A percentile compares a stretch with the other conserved stretches of the same genome.
Evolutionary conservation across 352 stramenopile genomes (phyloP).

Genomic region (Blastocystis sp.): DNA sequence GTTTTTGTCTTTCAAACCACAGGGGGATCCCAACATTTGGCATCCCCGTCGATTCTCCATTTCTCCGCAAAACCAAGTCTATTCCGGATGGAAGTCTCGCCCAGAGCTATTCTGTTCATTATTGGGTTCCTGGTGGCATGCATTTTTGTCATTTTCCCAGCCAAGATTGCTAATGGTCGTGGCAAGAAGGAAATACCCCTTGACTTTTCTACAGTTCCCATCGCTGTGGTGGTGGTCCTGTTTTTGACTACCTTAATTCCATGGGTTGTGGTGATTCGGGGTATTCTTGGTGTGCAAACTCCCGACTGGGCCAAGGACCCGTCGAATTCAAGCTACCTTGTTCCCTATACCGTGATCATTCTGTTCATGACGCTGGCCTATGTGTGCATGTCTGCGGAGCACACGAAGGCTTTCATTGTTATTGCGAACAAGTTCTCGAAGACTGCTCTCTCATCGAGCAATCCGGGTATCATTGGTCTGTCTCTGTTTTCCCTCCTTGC

Average conservation of each 20-base stretch:
- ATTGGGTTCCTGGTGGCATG: conserved; percentile 32
- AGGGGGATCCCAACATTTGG: no score
- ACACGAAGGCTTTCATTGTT: conserved; percentile 58
- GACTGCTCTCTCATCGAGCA: conserved; percentile 22
- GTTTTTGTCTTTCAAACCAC: no score
- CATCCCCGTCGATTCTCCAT: no score
- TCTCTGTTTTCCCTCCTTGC: conserved; percentile 59
- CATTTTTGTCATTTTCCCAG: conserved; percentile 44
- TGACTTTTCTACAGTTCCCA: conserved; percentile 49
- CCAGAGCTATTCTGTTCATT: conserved; percentile 24
- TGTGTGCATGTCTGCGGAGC: conserved; percentile 64
- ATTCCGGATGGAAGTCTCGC: neutral
- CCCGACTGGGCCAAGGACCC: conserved; percentile 42
- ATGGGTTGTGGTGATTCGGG: conserved; percentile 58
- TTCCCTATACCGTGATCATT: conserved; percentile 65
- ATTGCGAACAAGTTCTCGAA: conserved; percentile 68
- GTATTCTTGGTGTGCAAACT: conserved; percentile 35
- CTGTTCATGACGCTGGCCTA: conserved; percentile 65
- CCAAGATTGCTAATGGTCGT: neutral
- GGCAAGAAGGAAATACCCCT: neutral
- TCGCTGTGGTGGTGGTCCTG: conserved; percentile 35
- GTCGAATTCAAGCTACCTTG: conserved; percentile 46
- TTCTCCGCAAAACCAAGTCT: neutral
- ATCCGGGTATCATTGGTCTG: conserved; percentile 64
- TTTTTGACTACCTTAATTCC: conserved; percentile 38